phyloP scores from a whole-genome alignment of 2,329 filamentous ascomycete species.

The Leptographium procerum region DNA sequence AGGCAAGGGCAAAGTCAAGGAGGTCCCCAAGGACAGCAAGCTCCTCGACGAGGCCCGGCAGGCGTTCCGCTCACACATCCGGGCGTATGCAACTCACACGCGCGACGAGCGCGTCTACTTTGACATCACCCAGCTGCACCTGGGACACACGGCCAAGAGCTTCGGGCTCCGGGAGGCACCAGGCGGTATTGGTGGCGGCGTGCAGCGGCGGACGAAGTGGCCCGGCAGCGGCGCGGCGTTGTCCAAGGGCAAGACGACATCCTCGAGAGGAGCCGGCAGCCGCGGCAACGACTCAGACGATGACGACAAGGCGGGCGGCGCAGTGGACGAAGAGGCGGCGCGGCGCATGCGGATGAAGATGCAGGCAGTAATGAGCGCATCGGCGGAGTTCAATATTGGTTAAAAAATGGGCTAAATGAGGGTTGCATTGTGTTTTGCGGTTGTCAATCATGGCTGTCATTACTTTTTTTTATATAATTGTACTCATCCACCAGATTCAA shows the following conservation, averaged over 20 bases:
- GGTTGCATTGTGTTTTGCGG: neutral
- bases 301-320: neutral
- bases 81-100: constrained; percentile 90
- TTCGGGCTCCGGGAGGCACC: constrained; percentile 86
- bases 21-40: constrained; percentile 25
- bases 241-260: constrained; percentile 6
- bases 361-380: constrained; percentile 14
- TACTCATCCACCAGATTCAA: too few relatives aligned
- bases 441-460: neutral
- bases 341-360: constrained; percentile 35
- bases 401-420: neutral
- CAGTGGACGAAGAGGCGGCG: constrained; percentile 40
- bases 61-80: constrained; percentile 83
- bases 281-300: constrained; percentile 9
- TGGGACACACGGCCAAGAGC: constrained; percentile 88
- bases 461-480: too few relatives aligned
- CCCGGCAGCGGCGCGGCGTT: constrained; percentile 19
- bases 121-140: constrained; percentile 80
- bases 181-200: constrained; percentile 58
- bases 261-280: constrained; percentile 9
- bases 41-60: constrained; percentile 71
- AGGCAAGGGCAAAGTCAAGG: constrained; percentile 1
- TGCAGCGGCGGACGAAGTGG: constrained; percentile 32
- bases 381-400: constrained; percentile 16
- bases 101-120: constrained; percentile 77